Conservation (phyloP, 495 filamentous ascomycete genomes). For the Daldinia childiae region DNA sequence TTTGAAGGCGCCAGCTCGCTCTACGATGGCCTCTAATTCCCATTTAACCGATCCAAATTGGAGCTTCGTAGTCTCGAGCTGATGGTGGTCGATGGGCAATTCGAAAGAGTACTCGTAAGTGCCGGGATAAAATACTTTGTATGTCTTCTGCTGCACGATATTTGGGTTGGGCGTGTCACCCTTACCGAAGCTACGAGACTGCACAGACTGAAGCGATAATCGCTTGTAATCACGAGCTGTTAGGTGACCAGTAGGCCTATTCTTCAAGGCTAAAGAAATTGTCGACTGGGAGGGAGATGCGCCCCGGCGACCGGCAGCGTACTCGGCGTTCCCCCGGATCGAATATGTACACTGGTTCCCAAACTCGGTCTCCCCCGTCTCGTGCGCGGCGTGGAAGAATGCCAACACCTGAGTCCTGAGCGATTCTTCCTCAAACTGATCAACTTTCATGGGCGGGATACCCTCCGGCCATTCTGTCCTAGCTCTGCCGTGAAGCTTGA, state of each 20-base stretch:
- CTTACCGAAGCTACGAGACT: conserved; percentile 88
- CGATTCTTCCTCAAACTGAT: conserved; percentile 82
- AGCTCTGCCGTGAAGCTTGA: conserved; percentile 85
- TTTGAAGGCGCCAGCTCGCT: conserved; percentile 91
- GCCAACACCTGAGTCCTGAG: conserved; percentile 80
- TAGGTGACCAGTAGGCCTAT: conserved; percentile 44
- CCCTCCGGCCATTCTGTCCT: conserved; percentile 98
- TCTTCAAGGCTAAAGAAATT: conserved; percentile 41
- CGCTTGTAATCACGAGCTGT: conserved; percentile 63
- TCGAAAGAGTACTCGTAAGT: conserved; percentile 97
- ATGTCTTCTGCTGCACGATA: conserved; percentile 83
- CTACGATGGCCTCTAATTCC: conserved; percentile 86
- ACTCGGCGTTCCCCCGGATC: conserved; percentile 41
- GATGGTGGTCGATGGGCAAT: conserved; percentile 88
- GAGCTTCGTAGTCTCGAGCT: conserved; percentile 91
- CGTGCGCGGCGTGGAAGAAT: conserved; percentile 79
- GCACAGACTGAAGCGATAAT: conserved; percentile 79
- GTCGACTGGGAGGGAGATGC: conserved; percentile 37
- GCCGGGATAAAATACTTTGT: conserved; percentile 87
- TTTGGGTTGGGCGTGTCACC: conserved; percentile 70
- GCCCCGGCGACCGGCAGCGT: conserved; percentile 28
- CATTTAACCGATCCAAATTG: conserved; percentile 90
- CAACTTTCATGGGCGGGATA: conserved; percentile 87
- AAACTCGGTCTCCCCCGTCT: conserved; percentile 65
- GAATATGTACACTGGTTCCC: conserved; percentile 65